Base-by-base conservation (phyloP, 164 flowering plant genomes). In the Houttuynia cordata region DNA sequence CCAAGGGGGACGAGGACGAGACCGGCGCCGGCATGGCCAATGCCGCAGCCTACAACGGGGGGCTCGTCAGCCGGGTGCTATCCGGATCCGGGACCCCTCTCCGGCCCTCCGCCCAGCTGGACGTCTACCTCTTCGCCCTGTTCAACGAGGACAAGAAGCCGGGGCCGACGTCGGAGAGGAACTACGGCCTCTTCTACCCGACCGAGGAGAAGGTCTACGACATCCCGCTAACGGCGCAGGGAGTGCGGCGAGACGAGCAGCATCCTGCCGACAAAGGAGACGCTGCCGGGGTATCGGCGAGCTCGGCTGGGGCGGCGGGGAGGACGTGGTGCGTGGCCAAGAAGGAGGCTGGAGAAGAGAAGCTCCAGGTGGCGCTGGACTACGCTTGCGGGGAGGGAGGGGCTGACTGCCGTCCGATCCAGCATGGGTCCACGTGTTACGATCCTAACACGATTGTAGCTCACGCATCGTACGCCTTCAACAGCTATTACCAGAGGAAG, bases 271-370 rank as follows among this genome's bases (percentile, higher is more conserved):
- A 59, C 23, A 1, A 74, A 71, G 66, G 57, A 1, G 68, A 68
- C 25, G 63, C n/a, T n/a, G n/a, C 70, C 24, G 64, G 61, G 7
- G 71, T 64, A 54, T 34, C 71, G 57, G 22, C 71, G 17, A 64
- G 67, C 30, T 20, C 67, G 30, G 65, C 61, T 47, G 87, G 81
- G 8, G 74, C 67, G 30, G 65, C 61, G 51, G 87, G 82, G 8
- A 75, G 80, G 73, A 81, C 83, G 0, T 93, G 97, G 96, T 90
- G 97, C 61, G 87, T 92, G 70, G 96, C 98, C n/a, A 86, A 66
- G 52, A 80, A 45, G 65, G 63, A 76, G 20, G 78, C 66, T 0
- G 73, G 62, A 24, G 66, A 67, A 55, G 70, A 81, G 74, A 77
- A 73, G 69, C 62, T 92, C 67, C 91, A 87, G 69, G 71, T 49